phyloP scores from a whole-genome alignment of 805 yeast species.

The Priceomyces melissophilus region DNA sequence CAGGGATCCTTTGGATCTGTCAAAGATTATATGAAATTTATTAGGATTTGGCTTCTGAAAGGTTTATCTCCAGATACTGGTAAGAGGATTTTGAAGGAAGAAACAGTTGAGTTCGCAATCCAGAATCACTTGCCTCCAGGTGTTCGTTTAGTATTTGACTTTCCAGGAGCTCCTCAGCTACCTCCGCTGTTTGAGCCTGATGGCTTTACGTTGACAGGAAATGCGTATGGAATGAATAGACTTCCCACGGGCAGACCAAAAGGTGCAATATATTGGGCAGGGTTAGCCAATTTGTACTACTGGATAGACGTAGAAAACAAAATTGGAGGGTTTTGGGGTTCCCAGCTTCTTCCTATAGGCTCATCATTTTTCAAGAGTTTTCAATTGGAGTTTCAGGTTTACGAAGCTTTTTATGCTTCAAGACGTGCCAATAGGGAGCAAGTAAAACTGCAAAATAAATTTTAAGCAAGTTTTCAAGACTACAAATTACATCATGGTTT shows the following conservation, averaged over 20 bases:
- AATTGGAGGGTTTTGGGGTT: constrained; percentile 38
- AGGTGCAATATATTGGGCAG: constrained; percentile 37
- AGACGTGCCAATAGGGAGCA: not conserved
- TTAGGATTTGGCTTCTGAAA: constrained; percentile 37
- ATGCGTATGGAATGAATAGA: constrained; percentile 22
- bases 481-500: too few species aligned
- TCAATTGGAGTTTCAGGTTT: constrained; percentile 24
- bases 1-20: constrained; percentile 39
- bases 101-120: constrained; percentile 30
- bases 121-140: constrained; percentile 32
- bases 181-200: constrained; percentile 17
- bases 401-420: constrained; percentile 14
- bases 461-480: too few species aligned
- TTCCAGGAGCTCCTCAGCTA: constrained; percentile 11
- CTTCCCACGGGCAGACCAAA: constrained; percentile 33
- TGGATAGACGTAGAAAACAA: constrained; percentile 39
- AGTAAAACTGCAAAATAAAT: too few species aligned
- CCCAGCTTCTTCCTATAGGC: constrained; percentile 34
- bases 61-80: constrained; percentile 39
- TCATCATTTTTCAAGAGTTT: constrained; percentile 20
- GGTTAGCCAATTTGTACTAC: constrained; percentile 36
- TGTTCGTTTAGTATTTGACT: constrained; percentile 11
- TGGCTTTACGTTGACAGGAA: constrained; percentile 35
- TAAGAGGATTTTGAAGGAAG: constrained; percentile 19
- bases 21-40: constrained; percentile 35